Percentiles rank a stretch among this genome's conserved stretches.
Evolutionary conservation across 2,329 filamentous ascomycete species (phyloP).

Genomic region (Mollisiaceae sp.): DNA sequence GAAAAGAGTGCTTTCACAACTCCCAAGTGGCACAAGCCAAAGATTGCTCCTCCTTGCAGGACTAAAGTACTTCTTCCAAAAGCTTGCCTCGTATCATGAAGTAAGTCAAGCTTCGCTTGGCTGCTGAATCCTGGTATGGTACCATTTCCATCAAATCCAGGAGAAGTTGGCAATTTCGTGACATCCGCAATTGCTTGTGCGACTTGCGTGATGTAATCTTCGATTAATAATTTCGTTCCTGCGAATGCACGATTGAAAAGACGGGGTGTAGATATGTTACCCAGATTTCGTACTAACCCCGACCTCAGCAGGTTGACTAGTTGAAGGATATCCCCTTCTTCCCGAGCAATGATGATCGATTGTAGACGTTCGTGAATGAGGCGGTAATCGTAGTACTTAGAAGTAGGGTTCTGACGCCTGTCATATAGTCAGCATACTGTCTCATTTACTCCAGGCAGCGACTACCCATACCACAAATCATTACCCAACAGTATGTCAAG

Average conservation of each 20-base stretch:
- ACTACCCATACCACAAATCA: slow-evolving; percentile 69
- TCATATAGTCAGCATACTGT: slow-evolving; percentile 3
- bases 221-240: slow-evolving; percentile 88
- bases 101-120: slow-evolving; percentile 75
- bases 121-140: slow-evolving; percentile 46
- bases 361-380: slow-evolving; percentile 80
- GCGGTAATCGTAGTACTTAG: slow-evolving; percentile 83
- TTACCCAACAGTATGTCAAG: slow-evolving; percentile 83
- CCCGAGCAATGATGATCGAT: slow-evolving; percentile 70
- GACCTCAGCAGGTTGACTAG: slow-evolving; percentile 82
- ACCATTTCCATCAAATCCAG: slow-evolving; percentile 46
- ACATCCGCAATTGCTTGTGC: slow-evolving; percentile 83
- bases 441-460: not conserved
- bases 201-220: slow-evolving; percentile 87
- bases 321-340: slow-evolving; percentile 73
- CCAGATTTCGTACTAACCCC: slow-evolving; percentile 82
- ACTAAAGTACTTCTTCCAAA: slow-evolving; percentile 88
- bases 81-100: slow-evolving; percentile 85
- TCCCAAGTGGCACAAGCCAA: slow-evolving; percentile 87
- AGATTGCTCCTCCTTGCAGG: slow-evolving; percentile 88
- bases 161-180: slow-evolving; percentile 65
- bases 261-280: slow-evolving; percentile 82
- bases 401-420: slow-evolving; percentile 82
- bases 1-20: slow-evolving; percentile 88
- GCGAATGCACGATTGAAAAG: slow-evolving; percentile 86